phyloP scores from a whole-genome alignment of 257 asterid genomes.

The Penstemon eatonii region DNA sequence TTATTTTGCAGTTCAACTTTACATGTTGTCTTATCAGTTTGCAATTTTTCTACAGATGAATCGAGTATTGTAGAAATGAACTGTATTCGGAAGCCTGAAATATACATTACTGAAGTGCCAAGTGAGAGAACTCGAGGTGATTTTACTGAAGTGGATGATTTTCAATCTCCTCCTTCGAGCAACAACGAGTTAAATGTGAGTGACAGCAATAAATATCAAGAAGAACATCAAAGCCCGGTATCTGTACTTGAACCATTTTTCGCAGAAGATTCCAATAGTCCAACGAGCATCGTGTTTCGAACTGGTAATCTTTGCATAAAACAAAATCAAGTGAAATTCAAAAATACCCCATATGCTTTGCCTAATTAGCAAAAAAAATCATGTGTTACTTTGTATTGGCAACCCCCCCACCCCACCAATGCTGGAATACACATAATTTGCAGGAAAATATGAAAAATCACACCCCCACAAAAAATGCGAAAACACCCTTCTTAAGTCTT shows the following conservation, averaged over 20 bases:
- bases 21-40: slow-evolving; percentile 12
- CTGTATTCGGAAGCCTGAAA: slow-evolving; percentile 20
- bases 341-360: too few species aligned
- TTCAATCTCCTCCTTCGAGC: slow-evolving; percentile 45
- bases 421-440: too few species aligned
- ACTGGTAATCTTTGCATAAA: slow-evolving; percentile 40
- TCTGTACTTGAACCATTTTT: slow-evolving; percentile 75
- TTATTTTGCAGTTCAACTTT: slow-evolving; percentile 6
- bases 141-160: slow-evolving; percentile 28
- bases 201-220: slow-evolving; percentile 47
- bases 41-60: slow-evolving; percentile 40
- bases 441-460: too few species aligned
- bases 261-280: slow-evolving; percentile 51
- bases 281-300: slow-evolving; percentile 40
- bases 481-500: too few species aligned
- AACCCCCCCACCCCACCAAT: too few species aligned
- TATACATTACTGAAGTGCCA: slow-evolving; percentile 21
- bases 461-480: too few species aligned
- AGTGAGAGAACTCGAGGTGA: slow-evolving; percentile 13
- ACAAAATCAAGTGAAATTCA: not conserved
- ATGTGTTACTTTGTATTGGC: too few species aligned
- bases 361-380: too few species aligned
- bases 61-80: slow-evolving; percentile 21
- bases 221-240: slow-evolving; percentile 74
- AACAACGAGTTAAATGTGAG: slow-evolving; percentile 33